Base-by-base conservation (phyloP, 2,329 filamentous ascomycete genomes). In the Nectriaceae sp. region DNA sequence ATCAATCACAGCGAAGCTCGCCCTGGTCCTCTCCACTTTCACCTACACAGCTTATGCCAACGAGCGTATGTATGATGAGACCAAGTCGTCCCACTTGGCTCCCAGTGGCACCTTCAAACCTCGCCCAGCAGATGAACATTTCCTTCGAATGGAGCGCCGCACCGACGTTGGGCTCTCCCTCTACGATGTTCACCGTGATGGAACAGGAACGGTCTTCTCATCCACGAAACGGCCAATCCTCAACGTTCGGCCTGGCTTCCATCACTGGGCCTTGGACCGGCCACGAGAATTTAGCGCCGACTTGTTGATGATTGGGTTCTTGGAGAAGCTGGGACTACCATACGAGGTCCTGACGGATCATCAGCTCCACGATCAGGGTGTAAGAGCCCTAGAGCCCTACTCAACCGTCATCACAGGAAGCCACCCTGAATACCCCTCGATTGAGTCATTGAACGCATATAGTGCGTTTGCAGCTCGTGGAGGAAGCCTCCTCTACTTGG, bases 1-100 rank as follows among this genome's bases (percentile, higher is more conserved):
- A 18, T 38, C 36, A 47, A 45, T 48, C 22, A 31, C 26, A 8
- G 8, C 26, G 15, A 47, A 44, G 40, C 19, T 47, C 22, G 39
- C 40, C 18, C 42, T 47, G 6, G 55, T 71, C 24, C 45, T 71
- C 19, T 60, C 65, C 8, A 71, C 69, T 2, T 67, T 71, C 46
- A 70, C 67, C 2, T 71, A 70, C 36, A 59, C 67, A 3, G 69
- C 68, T 1, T 71, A 71, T 47, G 68, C 69, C 15, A 71, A 71
- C 48, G 68, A 71, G 47, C 62, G 60, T 21, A 65, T 71, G 53
- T 66, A 61, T 16, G 69, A 72, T 31, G 54, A 55, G 35, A 60
- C 48, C 15, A 56, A 57, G 40, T 20, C 33, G 1, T 44, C 47
- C 5, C 47, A 56, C n/a, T 8, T 31, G 15, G 26, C 26, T 31